Base-by-base conservation (phyloP, 1,284 basidiomycete genomes). In the Meripilus lineatus region DNA sequence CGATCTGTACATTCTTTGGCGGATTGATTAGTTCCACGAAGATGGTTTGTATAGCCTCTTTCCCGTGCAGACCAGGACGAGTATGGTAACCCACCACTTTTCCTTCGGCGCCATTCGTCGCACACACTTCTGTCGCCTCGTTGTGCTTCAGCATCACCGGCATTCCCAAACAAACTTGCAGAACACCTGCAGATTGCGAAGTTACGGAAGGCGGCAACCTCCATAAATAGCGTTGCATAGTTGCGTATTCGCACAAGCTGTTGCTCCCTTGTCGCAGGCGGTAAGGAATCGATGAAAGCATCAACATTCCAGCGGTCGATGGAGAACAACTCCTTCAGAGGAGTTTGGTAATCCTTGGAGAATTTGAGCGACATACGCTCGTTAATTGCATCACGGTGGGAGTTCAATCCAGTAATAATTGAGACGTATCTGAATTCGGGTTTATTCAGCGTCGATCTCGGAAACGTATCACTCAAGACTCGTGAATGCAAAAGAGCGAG, bases 71-170 rank as follows among this genome's bases (percentile, higher is more conserved):
- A 10, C 42, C 32, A 4, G 26, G 13, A 2, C 38, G 22, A 14
- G 44, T 17, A 20, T 60, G 44, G 67, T 68, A 72, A 2, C 53
- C 61, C 30, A 56, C 49, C 0, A 70, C 63, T 24, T 46, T 50
- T 2, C 45, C 69, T 46, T 70, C 65, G 45, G 68, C 68, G 3
- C 69, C 69, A 47, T 69, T 71, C 10, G 67, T 71, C 4, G 67
- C 66, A 39, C 64, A 61, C 4, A 61, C 42, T 38, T 70, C 65
- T 11, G 66, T 69, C 3, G 65, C 68, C 25, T 56, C 40, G 47
- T 70, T 69, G 3, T 54, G 28, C 24, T 61, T 58, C 2, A 72
- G 55, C 52, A 72, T 65, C 0, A 74, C 53, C 25, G 69, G 70
- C 50, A 72, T 53, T 0, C 67, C 67, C 21, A 62, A 36, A 53